Evolutionary conservation across 768 basidiomycete genomes (phyloP), one percentile per base, ranked within the genome.

Genomic region (Butyriboletus loyo): DNA sequence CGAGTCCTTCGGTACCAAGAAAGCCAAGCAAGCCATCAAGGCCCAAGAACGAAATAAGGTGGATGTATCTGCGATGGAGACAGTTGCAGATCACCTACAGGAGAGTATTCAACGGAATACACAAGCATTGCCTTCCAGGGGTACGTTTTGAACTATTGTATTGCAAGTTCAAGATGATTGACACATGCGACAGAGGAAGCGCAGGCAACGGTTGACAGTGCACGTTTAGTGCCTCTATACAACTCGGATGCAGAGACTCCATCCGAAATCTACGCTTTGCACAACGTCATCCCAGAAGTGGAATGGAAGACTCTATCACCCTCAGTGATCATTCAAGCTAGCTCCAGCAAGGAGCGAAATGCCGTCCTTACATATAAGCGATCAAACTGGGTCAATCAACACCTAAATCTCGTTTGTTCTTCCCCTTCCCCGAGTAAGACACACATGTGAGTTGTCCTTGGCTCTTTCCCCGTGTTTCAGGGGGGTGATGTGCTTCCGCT

Each of bases 1-100:
- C 30, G 87, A 93, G 67, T 83, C 89, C 1, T 99, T 99, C 58
- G 96, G 96, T 21, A 96, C 94, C 24, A 91, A 93, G 73, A 98
- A 97, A 67, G 92, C 93, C 40, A 88, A 92, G 68, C 82, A 83
- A 10, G 85, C 83, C 27, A 94, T 98, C 64, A 82, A 82, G 47
- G 88, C 92, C 5, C 81, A 80, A 48, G 93, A 95, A 70, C 81
- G 96, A 57, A 96, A 95, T 72, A 85, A 85, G 67, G 85, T 99
- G 34, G 93, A 97, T 72, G 83, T 89, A 19, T 75, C 78, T 52
- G 92, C 92, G 3, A 95, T 97, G 89, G 81, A 89, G 66, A 82
- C 83, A 9, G 91, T 92, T 32, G 85, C 85, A 59, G 81, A 79
- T 51, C 85, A 89, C 69, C 74, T 99, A 55, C 89, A 92, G 78